A percentile compares a stretch with the other conserved stretches of the same genome.
phyloP scores from a whole-genome alignment of 2,329 filamentous ascomycete genomes.

The Venturia oleaginea region DNA sequence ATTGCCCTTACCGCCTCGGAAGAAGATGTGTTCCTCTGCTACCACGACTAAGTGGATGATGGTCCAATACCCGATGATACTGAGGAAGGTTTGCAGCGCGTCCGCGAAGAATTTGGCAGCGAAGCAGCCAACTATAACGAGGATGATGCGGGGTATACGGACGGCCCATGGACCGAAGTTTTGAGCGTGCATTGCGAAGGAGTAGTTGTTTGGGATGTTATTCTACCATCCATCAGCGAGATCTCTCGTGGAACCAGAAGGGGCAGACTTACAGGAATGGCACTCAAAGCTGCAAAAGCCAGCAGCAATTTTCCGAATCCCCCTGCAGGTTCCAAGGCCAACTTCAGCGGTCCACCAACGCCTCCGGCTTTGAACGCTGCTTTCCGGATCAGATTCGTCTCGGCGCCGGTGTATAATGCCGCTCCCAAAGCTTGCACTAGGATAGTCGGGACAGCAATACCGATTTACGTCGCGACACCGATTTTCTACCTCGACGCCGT shows the following conservation, averaged over 20 bases:
- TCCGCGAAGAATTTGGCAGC: constrained; percentile 25
- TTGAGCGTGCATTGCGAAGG: constrained; percentile 28
- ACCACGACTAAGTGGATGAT: constrained; percentile 26
- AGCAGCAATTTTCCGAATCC: constrained; percentile 29
- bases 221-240: constrained; percentile 19
- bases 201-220: constrained; percentile 31
- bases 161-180: constrained; percentile 28
- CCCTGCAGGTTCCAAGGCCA: constrained; percentile 25
- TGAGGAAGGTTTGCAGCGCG: constrained; percentile 21
- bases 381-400: constrained; percentile 22
- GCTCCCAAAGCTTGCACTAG: constrained; percentile 27
- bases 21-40: constrained; percentile 27
- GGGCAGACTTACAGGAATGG: constrained; percentile 19
- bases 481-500: constrained; percentile 26
- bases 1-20: constrained; percentile 18
- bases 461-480: constrained; percentile 21
- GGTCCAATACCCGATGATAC: constrained; percentile 25
- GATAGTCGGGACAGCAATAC: constrained; percentile 24
- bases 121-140: constrained; percentile 27
- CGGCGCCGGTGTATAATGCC: constrained; percentile 25
- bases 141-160: constrained; percentile 24
- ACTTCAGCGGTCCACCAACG: constrained; percentile 25
- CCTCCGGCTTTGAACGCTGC: constrained; percentile 22
- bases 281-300: constrained; percentile 25
- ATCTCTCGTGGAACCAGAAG: no score